Base-by-base conservation (phyloP, 805 yeast species). In the Wickerhamiella qilinensis region DNA sequence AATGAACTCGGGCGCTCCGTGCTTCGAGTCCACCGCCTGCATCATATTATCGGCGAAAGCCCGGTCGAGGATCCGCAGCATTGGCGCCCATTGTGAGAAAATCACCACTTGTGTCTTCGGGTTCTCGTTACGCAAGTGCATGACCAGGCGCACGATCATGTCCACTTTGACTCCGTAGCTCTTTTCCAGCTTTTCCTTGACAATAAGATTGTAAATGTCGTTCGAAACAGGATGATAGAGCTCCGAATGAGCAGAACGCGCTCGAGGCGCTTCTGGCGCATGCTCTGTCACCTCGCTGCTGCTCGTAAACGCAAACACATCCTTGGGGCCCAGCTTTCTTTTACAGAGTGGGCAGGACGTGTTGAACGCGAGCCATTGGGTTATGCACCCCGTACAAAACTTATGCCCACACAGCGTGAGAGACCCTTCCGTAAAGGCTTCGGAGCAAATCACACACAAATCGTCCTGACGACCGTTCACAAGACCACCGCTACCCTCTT, bases 391-490 rank as follows among this genome's bases (percentile, higher is more conserved):
- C 41, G 73, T 70, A 54, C 98, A 91, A 53, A 79, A 91, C 47
- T 75, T 75, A 57, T 91, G 98, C 0, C 97, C 97, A 65, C 98
- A 91, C 8, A 74, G 74, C 0, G 94, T 78, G 40, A 91, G 62
- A 0, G 91, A 69, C 0, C 98, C 98, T 30, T 74, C 64, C 2
- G 70, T 63, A 36, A 85, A 82, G 1, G 69, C 54, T 3, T 75
- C 67, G 17, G 79, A 71, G 54, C 98, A 91, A 43, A 91, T 86
- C 24, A 76, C 69, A 56, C 98, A 91, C 16, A 15, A 15, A 4
- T 34, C 22, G 12, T 21, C 22, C n/a, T 28, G 16, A 12, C 30
- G 20, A 20, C 17, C 20, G 16, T 6, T 27, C n/a, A n/a, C n/a
- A n/a, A n/a, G n/a, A n/a, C n/a, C n/a, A n/a, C n/a, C n/a, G 30